Evolutionary conservation across 768 basidiomycete genomes (phyloP), one percentile per base, ranked within the genome.

Genomic region (Russula dissimulans): DNA sequence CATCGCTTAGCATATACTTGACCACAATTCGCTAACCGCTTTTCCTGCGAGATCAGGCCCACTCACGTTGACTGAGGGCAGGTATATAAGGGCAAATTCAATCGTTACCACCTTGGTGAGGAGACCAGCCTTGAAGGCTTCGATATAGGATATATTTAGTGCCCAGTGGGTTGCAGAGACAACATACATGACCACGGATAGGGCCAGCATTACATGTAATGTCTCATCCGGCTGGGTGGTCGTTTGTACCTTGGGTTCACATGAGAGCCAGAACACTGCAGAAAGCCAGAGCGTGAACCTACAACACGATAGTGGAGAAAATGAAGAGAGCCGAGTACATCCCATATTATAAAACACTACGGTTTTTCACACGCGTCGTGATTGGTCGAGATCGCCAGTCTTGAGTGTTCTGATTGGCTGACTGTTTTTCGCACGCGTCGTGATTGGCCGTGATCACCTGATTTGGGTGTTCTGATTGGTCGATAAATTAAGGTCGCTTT

Each of bases 1-100:
- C 54, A 14, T 60, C 54, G 31, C 59, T 36, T 18, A 56, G 41
- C 17, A 59, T 22, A 3, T 29, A 53, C 57, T 59, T 44, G 14
- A 41, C 39, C 7, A 11, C n/a, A n/a, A 14, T 12, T 26, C 1
- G 22, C 22, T 26, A 26, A 3, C 9, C 8, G 4, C 9, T 41
- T 41, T 15, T 2, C 39, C 5, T 7, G 10, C 11, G 12, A 46
- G 26, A 5, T 29, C 18, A 29, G 42, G 11, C 22, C 22, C 22
- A 26, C 57, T 32, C 36, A 58, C 57, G 38, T 52, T 58, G 12
- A 58, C 29, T 15, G 57, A 31, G 18, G 43, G 50, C 36, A 58
- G 4, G 22, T 58, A 52, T 11, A 39, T 3, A 36, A n/a, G 15
- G 4, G 17, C 34, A 26, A 26, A 26, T 2, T 26, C 22, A 26